Evolutionary conservation across 2,329 filamentous ascomycete genomes (phyloP).

Genomic region (Xylaria sp.): DNA sequence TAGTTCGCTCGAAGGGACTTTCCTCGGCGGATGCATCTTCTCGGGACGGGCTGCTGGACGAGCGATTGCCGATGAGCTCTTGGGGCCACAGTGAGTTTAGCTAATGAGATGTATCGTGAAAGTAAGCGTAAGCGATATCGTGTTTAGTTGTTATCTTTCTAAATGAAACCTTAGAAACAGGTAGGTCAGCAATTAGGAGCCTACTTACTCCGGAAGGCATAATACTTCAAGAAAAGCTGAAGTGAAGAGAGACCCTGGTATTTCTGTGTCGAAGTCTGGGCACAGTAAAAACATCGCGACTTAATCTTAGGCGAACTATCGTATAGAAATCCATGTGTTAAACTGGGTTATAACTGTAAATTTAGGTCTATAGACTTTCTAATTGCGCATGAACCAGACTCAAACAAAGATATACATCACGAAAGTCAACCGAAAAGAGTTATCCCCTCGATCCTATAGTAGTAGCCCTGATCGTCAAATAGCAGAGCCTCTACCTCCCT

Average conservation of each 20-base stretch:
- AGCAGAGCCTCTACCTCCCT: not conserved
- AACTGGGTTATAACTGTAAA: too few relatives aligned
- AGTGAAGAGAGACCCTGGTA: not conserved
- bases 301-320: not conserved
- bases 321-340: not conserved
- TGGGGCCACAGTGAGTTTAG: slow-evolving; percentile 31
- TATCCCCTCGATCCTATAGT: too few relatives aligned
- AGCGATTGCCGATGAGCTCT: slow-evolving; percentile 62
- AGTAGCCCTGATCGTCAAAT: not conserved
- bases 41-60: slow-evolving; percentile 67
- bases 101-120: not conserved
- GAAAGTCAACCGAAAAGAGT: not conserved
- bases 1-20: slow-evolving; percentile 70
- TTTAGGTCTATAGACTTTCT: not conserved
- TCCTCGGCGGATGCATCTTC: slow-evolving; percentile 71
- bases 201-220: not conserved
- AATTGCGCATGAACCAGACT: not conserved
- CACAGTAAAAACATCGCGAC: not conserved
- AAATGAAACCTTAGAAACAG: not conserved
- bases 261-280: not conserved
- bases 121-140: not conserved
- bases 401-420: not conserved
- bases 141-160: not conserved
- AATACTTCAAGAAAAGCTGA: not conserved
- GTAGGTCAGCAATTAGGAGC: not conserved